Percentiles rank a stretch among this genome's conserved stretches.
Conservation (phyloP, 2,329 filamentous ascomycete species). For the Ceratocystis papillata region DNA sequence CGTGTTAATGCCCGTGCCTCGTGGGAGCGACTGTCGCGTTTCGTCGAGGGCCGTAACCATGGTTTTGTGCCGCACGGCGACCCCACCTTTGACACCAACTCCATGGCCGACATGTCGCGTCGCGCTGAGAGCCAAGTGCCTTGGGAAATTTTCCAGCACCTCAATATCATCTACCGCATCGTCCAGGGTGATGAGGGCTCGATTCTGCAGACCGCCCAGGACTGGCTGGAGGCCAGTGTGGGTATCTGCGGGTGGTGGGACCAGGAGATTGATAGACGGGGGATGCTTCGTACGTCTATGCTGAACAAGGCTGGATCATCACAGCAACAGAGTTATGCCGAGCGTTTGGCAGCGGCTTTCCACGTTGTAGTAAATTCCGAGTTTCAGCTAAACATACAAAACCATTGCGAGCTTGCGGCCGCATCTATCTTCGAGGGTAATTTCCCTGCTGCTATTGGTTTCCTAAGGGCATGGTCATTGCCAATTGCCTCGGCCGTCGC, state of each 20-base stretch:
- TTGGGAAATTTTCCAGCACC: constrained; percentile 78
- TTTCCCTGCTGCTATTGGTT: constrained; percentile 59
- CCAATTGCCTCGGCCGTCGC: constrained; percentile 66
- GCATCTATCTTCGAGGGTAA: constrained; percentile 77
- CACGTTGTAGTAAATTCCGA: constrained; percentile 57
- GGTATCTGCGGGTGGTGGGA: constrained; percentile 88
- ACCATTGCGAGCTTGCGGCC: constrained; percentile 67
- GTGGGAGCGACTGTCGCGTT: constrained; percentile 59
- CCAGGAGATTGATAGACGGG: constrained; percentile 63
- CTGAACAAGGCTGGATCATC: constrained; percentile 19
- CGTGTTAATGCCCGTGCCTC: constrained; percentile 61
- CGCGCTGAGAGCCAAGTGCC: constrained; percentile 79
- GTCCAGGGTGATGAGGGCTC: constrained; percentile 64
- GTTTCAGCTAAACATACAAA: constrained; percentile 65
- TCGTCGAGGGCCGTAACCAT: constrained; percentile 55
- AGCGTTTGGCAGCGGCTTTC: constrained; percentile 61
- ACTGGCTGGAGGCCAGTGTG: constrained; percentile 85
- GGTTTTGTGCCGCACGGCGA: constrained; percentile 35
- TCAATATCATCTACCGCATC: constrained; percentile 70
- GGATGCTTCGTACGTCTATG: constrained; percentile 33
- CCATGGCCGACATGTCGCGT: constrained; percentile 55
- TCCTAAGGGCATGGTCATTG: constrained; percentile 71
- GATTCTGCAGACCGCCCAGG: constrained; percentile 65
- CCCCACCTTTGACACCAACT: constrained; percentile 31
- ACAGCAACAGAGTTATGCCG: constrained; percentile 53